Conservation (phyloP, 768 basidiomycete species). For the Glaciozyma antarctica region DNA sequence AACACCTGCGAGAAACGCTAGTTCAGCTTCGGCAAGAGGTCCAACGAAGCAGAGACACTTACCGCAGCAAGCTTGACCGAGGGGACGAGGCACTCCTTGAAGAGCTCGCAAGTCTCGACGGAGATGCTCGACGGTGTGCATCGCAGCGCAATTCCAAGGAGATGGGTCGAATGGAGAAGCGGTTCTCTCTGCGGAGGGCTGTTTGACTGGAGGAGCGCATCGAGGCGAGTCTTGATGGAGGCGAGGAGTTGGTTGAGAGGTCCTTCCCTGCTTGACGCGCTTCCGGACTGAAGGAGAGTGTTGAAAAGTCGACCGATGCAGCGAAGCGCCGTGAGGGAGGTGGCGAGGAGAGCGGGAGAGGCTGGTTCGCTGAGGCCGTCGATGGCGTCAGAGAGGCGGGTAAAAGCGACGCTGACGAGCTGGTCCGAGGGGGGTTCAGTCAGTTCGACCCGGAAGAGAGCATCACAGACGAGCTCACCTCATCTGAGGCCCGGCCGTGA, state of each 20-base stretch:
- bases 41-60: background rate
- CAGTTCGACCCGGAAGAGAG: background rate
- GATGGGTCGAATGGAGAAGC: slow-evolving; percentile 1
- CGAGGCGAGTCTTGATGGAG: slow-evolving; percentile 7
- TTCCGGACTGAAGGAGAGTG: slow-evolving; percentile 12
- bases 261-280: background rate
- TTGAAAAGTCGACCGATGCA: slow-evolving; percentile 24
- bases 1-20: background rate
- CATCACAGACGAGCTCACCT: slow-evolving; percentile 4
- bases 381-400: slow-evolving; percentile 15
- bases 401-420: slow-evolving; percentile 31
- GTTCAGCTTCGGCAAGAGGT: background rate
- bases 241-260: slow-evolving; percentile 10
- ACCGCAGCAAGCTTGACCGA: slow-evolving; percentile 9
- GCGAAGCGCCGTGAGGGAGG: slow-evolving; percentile 13
- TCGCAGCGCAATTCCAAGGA: slow-evolving; percentile 9
- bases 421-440: background rate
- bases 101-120: slow-evolving; percentile 12
- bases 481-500: slow-evolving; percentile 27
- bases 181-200: background rate
- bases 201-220: background rate
- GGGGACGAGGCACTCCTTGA: slow-evolving; percentile 8
- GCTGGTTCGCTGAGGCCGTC: background rate
- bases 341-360: background rate
- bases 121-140: slow-evolving; percentile 7